Evolutionary conservation across 2,329 filamentous ascomycete species (phyloP), one percentile per base, ranked within the genome.

Genomic region (Fusarium mundagurra): DNA sequence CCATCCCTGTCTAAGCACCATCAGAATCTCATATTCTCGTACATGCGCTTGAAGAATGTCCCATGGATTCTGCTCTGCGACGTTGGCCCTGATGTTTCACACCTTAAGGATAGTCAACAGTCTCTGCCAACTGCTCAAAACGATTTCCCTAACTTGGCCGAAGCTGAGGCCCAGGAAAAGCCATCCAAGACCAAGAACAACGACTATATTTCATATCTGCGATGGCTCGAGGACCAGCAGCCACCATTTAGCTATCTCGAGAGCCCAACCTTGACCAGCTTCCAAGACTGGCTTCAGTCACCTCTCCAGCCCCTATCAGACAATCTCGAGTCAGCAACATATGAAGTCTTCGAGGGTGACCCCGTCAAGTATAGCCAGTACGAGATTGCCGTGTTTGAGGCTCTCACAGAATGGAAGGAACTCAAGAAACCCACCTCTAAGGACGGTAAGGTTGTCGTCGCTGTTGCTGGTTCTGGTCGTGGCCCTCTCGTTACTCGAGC

Each of bases 361-460:
- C 96, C 96, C 0, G 93, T 99, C 84, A 99, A 99, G 83, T 99
- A 99, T 81, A 92, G 95, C 73, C 97, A 96, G 88, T 99, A 99
- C 81, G 95, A 98, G 82, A 87, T 89, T 51, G 96, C 96, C 20
- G 92, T 97, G 64, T 90, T 90, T 8, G 90, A 93, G 73, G 96
- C 96, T 1, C 86, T 99, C 71, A 87, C 85, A 18, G 95, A 98
- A 79, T 97, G 96, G 92, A 88, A 88, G 67, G 84, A 87, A 43
- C 87, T 94, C 67, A 86, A 89, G 38, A 95, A 94, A 80, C 92
- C 94, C 2, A 94, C 92, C 0, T 92, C 92, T 18, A 87, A 89
- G 16, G 88, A 90, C 54, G 92, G 92, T 24, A 88, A 90, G 8
- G 91, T 98, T 6, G 92, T 98, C 33, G 90, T 98, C 60, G 95